Conservation (phyloP, 1,139 yeast species). For the Candida glucosophila region DNA sequence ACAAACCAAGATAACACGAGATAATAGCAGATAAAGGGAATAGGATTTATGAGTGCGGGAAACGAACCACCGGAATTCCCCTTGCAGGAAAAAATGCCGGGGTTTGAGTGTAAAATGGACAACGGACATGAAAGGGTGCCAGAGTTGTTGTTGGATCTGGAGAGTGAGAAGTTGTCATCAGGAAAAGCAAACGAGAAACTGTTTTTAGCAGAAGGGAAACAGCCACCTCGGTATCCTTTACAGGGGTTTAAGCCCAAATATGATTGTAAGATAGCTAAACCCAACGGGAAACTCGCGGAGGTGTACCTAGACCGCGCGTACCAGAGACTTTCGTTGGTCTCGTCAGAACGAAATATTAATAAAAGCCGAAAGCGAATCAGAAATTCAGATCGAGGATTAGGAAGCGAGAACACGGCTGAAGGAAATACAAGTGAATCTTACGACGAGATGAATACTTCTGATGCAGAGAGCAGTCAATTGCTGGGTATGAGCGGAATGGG, state of each 20-base stretch:
- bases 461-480: conserved; percentile 22
- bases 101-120: conserved; percentile 24
- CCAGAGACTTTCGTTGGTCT: conserved; percentile 16
- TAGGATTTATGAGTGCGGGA: conserved; percentile 2
- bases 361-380: conserved; percentile 20
- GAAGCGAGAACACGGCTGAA: conserved; percentile 8
- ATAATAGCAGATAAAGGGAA: not conserved
- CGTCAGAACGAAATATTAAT: conserved; percentile 6
- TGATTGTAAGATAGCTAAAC: conserved; percentile 27
- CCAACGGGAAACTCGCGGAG: conserved; percentile 26
- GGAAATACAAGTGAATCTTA: conserved; percentile 17
- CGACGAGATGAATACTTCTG: conserved; percentile 32
- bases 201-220: too few relatives aligned
- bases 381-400: conserved; percentile 6
- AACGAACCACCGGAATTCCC: conserved; percentile 27
- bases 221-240: conserved; percentile 30
- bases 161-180: conserved; percentile 21
- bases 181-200: too few relatives aligned
- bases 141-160: conserved; percentile 26
- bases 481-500: conserved; percentile 10
- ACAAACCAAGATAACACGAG: too few relatives aligned
- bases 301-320: conserved; percentile 27
- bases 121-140: conserved; percentile 27
- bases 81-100: conserved; percentile 19
- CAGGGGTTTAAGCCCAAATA: conserved; percentile 19